Percentiles rank a stretch among this genome's conserved stretches.
Evolutionary conservation across 2,329 filamentous ascomycete species (phyloP).

Genomic region (Curvularia spicifera): DNA sequence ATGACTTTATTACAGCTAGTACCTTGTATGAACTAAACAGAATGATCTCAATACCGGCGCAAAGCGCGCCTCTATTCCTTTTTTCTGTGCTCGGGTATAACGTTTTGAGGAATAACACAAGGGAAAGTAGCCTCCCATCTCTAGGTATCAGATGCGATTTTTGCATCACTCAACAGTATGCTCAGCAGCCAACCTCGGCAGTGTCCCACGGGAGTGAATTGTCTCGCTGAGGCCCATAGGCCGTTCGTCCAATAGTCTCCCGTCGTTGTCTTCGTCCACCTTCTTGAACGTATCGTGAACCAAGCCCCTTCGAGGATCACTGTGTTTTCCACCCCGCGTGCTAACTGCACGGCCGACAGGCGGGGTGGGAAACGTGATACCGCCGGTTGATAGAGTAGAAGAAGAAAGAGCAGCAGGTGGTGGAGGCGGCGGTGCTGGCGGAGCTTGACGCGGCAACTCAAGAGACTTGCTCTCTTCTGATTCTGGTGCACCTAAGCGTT

Average conservation of each 20-base stretch:
- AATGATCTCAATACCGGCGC: neutral
- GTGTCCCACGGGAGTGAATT: conserved; percentile 22
- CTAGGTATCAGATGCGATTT: neutral
- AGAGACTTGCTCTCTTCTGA: conserved; percentile 18
- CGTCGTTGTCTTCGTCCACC: conserved; percentile 25
- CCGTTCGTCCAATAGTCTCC: conserved; percentile 24
- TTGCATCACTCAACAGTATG: conserved; percentile 15
- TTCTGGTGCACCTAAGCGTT: conserved; percentile 2
- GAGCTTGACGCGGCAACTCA: conserved; percentile 17
- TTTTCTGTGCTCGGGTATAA: neutral
- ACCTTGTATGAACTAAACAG: neutral
- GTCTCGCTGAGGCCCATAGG: conserved; percentile 27
- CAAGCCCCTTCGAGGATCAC: conserved; percentile 20
- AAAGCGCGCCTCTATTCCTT: neutral
- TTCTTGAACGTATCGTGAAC: conserved; percentile 19
- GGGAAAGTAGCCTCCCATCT: neutral
- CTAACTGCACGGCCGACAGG: conserved; percentile 6
- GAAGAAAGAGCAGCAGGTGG: neutral
- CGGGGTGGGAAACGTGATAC: conserved; percentile 16
- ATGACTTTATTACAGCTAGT: neutral
- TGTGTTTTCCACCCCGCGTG: neutral
- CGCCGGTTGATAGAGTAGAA: conserved; percentile 3
- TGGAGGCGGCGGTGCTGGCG: neutral
- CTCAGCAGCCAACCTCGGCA: conserved; percentile 23
- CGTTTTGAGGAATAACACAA: neutral